Evolutionary conservation across 441 rosid genomes (phyloP).

Genomic region (Jatropha podagrica): DNA sequence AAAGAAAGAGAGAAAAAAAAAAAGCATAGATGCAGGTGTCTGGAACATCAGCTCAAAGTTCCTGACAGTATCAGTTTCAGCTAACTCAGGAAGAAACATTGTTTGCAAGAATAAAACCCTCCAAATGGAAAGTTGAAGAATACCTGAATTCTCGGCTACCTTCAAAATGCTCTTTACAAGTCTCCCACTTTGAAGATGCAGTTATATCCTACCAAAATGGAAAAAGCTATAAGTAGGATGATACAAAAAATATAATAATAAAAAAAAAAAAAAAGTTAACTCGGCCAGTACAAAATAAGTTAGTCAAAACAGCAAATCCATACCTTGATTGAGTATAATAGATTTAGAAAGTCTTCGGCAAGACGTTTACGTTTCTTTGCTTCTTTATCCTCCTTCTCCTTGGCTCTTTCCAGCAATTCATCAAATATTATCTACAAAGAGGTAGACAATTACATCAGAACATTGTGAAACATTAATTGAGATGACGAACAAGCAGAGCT

Average conservation of each 20-base stretch:
- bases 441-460: constrained; percentile 6
- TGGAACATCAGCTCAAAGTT: background rate
- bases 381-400: constrained; percentile 98
- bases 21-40: background rate
- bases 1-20: background rate
- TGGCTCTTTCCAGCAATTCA: constrained; percentile 82
- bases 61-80: background rate
- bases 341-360: constrained; percentile 73
- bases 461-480: background rate
- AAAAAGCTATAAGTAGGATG: constrained; percentile 17
- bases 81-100: background rate
- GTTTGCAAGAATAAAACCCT: background rate
- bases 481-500: background rate
- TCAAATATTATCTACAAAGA: constrained; percentile 69
- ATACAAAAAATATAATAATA: background rate
- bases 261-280: background rate
- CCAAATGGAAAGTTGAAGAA: background rate
- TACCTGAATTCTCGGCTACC: constrained; percentile 87
- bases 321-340: constrained; percentile 74
- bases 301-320: background rate
- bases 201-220: constrained; percentile 63
- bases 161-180: constrained; percentile 61
- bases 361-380: constrained; percentile 86
- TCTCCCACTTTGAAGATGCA: constrained; percentile 79
- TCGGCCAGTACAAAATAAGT: constrained; percentile 6